Percentiles rank a stretch among this genome's conserved stretches.
Conservation (phyloP, 345 rosid genomes). For the Anastatica hierochuntica region DNA sequence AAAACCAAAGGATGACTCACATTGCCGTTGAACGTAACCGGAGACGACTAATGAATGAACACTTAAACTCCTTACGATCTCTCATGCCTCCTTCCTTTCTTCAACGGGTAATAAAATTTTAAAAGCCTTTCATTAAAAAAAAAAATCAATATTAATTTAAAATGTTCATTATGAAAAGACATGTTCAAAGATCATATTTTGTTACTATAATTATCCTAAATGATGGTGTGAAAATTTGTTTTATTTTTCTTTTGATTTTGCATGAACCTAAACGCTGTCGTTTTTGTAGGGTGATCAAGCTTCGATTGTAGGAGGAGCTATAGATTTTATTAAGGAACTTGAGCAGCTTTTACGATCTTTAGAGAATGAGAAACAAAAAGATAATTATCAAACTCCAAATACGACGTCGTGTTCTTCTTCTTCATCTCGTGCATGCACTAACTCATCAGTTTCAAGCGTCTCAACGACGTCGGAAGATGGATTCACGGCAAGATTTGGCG, state of each 20-base stretch:
- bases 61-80: constrained; percentile 55
- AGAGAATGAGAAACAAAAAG: constrained; percentile 36
- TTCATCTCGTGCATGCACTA: constrained; percentile 25
- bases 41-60: constrained; percentile 65
- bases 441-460: constrained; percentile 16
- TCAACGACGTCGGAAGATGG: constrained; percentile 37
- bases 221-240: too few species aligned
- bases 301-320: constrained; percentile 70
- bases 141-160: too few species aligned
- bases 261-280: background rate
- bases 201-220: too few species aligned
- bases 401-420: constrained; percentile 16
- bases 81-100: constrained; percentile 64
- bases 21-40: constrained; percentile 83
- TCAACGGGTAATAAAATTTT: constrained; percentile 38
- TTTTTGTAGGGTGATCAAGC: constrained; percentile 66
- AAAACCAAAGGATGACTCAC: constrained; percentile 79
- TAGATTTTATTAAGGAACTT: constrained; percentile 67
- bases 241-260: too few species aligned
- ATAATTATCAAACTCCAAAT: constrained; percentile 15
- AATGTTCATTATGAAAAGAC: too few species aligned
- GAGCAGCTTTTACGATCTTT: constrained; percentile 61
- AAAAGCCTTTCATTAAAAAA: background rate
- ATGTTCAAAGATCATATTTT: too few species aligned
- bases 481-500: constrained; percentile 31